Evolutionary conservation across 768 basidiomycete genomes (phyloP), one percentile per base, ranked within the genome.

Genomic region (Cantharellus anzutake): DNA sequence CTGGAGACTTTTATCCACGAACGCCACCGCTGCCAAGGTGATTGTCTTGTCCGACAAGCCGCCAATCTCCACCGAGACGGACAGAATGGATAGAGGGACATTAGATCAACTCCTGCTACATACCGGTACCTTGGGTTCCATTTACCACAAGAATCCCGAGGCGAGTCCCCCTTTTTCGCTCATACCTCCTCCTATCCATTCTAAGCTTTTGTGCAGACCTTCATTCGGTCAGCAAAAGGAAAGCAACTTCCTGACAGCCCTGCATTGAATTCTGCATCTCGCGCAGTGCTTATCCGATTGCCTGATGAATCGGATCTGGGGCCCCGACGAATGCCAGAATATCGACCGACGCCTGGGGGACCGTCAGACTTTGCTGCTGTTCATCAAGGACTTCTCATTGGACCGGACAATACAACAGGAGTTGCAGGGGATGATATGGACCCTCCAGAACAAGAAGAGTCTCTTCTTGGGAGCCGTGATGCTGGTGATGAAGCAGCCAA

Each of bases 111-210:
- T 99, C 7, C 71, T 99, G 50, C 71, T 99, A 40, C 92, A 98
- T 70, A 92, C 94, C 0, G 94, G 89, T 3, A 92, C 89, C 7
- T 72, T 98, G 38, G 86, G 91, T 37, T 93, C 90, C 61, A 94
- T 99, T 61, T 99, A 97, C 71, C 94, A 97, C 74, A 96, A 97
- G 73, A 92, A 92, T 66, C 93, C 93, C 14, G 88, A 94, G 78
- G 88, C 86, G 51, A 64, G 74, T 64, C 51, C 40, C 59, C 52
- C 34, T 51, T 34, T 50, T 42, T 2, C 2, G 56, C 41, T 4
- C 34, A 53, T 16, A 20, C 34, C 35, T 41, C 11, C 59, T 52
- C 42, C 63, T 38, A 59, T 38, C 11, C 50, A 42, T 38, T 44
- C 59, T 61, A 58, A 48, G 44, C 62, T 11, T 20, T 51, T 39